Evolutionary conservation across 2,329 filamentous ascomycete genomes (phyloP), one percentile per base, ranked within the genome.

Genomic region (Aureobasidium sp.): DNA sequence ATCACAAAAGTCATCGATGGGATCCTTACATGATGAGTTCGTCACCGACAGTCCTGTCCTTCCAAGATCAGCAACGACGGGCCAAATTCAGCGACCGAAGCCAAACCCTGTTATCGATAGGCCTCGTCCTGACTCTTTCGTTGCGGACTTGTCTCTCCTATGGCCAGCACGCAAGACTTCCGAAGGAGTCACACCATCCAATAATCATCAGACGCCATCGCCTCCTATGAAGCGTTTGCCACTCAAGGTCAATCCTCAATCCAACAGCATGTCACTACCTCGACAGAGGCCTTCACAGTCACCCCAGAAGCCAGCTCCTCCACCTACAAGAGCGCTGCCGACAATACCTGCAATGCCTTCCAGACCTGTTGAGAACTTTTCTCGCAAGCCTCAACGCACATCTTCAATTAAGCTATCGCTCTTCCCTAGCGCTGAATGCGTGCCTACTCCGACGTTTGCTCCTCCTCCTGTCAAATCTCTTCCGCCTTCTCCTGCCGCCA

Each of bases 71-170:
- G 39, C n/a, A 10, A 58, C 42, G 32, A 48, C 54, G n/a, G 54
- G 54, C 2, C 37, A 37, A 37, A 30, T 58, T 21, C 39, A 58
- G 10, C 42, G 54, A 3, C 54, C 42, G 37, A 58, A 48, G 42
- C 42, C 54, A 9, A 58, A 13, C 15, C 25, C 54, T n/a, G 7
- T 58, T 13, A 25, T 58, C 15, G 54, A 27, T 5, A 63, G 37
- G 63, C 59, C 27, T 49, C 66, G 39, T 39, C 69, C 69, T 16
- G 62, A 67, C 32, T 70, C 69, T 5, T 66, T 69, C 37, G 59
- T 69, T 21, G 69, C 62, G 11, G 69, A 69, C n/a, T 47, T 70
- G 34, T 66, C 69, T 21, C 61, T 64, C 21, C 45, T 58, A 7
- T 58, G 54, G 54, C 54, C 54, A 39, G 42, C 54, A 21, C 41